Percentiles rank a stretch among this genome's conserved stretches.
Evolutionary conservation across 192 early-diverging fungal species (phyloP).

Genomic region (Physocladia obscura): DNA sequence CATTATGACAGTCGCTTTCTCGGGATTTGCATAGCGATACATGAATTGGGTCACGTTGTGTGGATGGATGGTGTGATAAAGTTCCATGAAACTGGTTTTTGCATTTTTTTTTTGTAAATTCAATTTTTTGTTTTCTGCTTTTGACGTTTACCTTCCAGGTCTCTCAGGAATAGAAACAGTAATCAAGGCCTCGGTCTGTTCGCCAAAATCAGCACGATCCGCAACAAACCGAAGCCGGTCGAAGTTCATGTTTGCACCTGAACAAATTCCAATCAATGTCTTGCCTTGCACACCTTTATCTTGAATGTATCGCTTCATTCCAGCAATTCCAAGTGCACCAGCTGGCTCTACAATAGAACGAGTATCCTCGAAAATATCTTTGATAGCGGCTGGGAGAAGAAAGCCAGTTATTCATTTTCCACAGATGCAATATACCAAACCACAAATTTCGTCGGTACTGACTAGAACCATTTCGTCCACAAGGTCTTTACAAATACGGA

Average conservation of each 20-base stretch:
- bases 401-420: background rate
- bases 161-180: slow-evolving; percentile 89
- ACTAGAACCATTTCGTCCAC: slow-evolving; percentile 93
- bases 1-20: slow-evolving; percentile 85
- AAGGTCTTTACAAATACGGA: slow-evolving; percentile 72
- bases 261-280: slow-evolving; percentile 75
- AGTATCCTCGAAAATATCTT: slow-evolving; percentile 75
- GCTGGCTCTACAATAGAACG: slow-evolving; percentile 95
- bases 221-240: slow-evolving; percentile 96
- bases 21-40: slow-evolving; percentile 77
- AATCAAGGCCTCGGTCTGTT: slow-evolving; percentile 86
- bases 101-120: no score
- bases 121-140: background rate
- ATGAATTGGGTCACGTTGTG: slow-evolving; percentile 90
- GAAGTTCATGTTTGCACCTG: slow-evolving; percentile 99
- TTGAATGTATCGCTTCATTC: slow-evolving; percentile 78
- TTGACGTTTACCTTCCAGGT: slow-evolving; percentile 63
- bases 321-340: slow-evolving; percentile 86
- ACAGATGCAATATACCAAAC: background rate
- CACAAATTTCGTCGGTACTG: slow-evolving; percentile 92
- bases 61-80: slow-evolving; percentile 78
- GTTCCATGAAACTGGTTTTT: slow-evolving; percentile 71
- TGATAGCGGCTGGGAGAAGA: slow-evolving; percentile 47
- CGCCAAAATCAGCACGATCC: slow-evolving; percentile 93
- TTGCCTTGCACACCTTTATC: slow-evolving; percentile 46